These are phyloP conservation scores for Fabrea salina DNA, from an alignment of 169 alveolate genomes.

Conservation along the genomic window DNA sequence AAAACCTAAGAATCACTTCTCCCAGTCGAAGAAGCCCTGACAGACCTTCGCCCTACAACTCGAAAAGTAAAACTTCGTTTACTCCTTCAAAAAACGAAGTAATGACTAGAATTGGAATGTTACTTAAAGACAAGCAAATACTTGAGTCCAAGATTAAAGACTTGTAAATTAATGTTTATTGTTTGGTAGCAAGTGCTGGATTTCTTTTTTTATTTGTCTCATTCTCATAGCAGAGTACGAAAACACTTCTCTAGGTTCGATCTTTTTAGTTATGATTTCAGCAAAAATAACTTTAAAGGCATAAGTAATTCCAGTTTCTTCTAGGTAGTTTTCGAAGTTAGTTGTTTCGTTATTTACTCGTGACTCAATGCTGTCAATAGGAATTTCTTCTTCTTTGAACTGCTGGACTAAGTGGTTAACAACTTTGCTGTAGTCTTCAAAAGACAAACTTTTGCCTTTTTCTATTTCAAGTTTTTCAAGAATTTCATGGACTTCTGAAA, in stretches of 20 bases:
- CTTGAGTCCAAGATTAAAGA: too few species aligned
- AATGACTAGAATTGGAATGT: too few species aligned
- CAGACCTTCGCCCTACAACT: constrained; percentile 3
- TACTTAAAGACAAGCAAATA: too few species aligned
- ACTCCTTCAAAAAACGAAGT: too few species aligned
- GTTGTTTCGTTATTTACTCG: not conserved
- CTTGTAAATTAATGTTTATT: too few species aligned
- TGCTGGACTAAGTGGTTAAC: not conserved
- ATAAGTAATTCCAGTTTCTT: constrained; percentile 62
- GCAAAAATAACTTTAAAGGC: constrained; percentile 69
- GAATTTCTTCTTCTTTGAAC: not conserved
- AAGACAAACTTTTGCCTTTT: too few species aligned
- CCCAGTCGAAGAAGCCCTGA: constrained; percentile 30
- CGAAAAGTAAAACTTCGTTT: too few species aligned
- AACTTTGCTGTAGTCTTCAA: not conserved
- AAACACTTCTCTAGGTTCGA: constrained; percentile 63
- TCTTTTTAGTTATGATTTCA: constrained; percentile 59
- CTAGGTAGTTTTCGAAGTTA: constrained; percentile 63
- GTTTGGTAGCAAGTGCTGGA: constrained; percentile 37
- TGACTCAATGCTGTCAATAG: not conserved
- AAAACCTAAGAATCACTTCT: constrained; percentile 27
- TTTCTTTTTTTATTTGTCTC: constrained; percentile 65
- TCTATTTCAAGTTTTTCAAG: too few species aligned
- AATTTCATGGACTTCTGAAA: too few species aligned
- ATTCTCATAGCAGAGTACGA: constrained; percentile 74